A percentile compares a stretch with the other conserved stretches of the same genome.
These are phyloP conservation scores for Chaetomium tenue DNA, from an alignment of 495 filamentous ascomycete species.

Conservation along the genomic window DNA sequence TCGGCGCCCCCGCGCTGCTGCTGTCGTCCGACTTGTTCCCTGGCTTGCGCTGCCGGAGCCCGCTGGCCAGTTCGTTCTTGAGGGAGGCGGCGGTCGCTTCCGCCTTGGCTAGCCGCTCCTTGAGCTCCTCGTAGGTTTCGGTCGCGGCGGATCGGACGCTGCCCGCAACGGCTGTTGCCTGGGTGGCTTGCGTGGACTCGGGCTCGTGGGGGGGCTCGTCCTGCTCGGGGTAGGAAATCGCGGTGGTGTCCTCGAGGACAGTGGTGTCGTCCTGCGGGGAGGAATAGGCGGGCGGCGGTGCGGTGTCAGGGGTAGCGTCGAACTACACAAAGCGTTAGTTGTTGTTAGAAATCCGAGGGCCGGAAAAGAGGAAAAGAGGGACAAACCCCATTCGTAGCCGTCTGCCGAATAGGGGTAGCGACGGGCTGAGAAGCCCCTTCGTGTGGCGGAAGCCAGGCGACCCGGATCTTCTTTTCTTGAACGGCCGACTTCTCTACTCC, in stretches of 20 bases:
- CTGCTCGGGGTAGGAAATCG: slow-evolving; percentile 32
- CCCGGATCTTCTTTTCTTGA: slow-evolving; percentile 95
- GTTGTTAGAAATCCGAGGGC: background rate
- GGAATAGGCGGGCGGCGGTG: slow-evolving; percentile 33
- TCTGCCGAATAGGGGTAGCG: slow-evolving; percentile 32
- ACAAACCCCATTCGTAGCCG: slow-evolving; percentile 35
- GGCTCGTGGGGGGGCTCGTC: slow-evolving; percentile 45
- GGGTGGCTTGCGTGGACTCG: slow-evolving; percentile 30
- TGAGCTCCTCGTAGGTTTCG: slow-evolving; percentile 60
- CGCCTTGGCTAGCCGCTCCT: slow-evolving; percentile 70
- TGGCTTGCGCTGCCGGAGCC: slow-evolving; percentile 69
- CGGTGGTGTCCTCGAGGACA: slow-evolving; percentile 19
- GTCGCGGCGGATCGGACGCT: slow-evolving; percentile 40
- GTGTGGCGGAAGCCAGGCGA: slow-evolving; percentile 64
- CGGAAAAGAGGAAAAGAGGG: background rate
- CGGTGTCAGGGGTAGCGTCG: slow-evolving; percentile 35
- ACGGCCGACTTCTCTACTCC: slow-evolving; percentile 71
- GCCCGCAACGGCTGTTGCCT: slow-evolving; percentile 35
- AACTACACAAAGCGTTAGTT: slow-evolving; percentile 23
- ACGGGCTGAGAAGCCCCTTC: slow-evolving; percentile 23
- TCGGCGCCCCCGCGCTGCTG: slow-evolving; percentile 26
- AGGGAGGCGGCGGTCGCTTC: slow-evolving; percentile 69
- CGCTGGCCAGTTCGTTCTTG: slow-evolving; percentile 61
- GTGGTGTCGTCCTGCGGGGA: slow-evolving; percentile 31
- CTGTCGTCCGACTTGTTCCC: slow-evolving; percentile 41